Conservation (phyloP, 768 basidiomycete species). For the Mycena rebaudengoi region DNA sequence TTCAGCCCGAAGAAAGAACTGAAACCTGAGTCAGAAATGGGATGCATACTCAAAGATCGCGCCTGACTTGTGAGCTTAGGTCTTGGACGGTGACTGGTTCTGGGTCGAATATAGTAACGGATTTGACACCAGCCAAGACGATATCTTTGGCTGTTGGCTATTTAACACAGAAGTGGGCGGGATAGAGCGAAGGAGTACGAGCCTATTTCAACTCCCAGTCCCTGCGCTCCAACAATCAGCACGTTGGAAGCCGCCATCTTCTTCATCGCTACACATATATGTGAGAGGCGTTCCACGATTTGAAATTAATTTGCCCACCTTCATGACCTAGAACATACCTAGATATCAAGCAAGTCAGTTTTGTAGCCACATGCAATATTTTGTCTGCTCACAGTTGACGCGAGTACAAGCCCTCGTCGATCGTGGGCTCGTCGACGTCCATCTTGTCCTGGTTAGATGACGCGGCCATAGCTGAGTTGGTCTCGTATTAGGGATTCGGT, state of each 20-base stretch:
- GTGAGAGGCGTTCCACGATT: background rate
- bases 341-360: conserved; percentile 22
- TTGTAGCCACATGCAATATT: conserved; percentile 23
- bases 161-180: conserved; percentile 10
- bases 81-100: conserved; percentile 89
- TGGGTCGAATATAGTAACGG: conserved; percentile 95
- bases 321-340: conserved; percentile 98
- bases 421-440: conserved; percentile 88
- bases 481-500: conserved; percentile 17
- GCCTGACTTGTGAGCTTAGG: conserved; percentile 86
- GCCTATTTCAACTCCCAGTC: conserved; percentile 96
- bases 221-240: conserved; percentile 90
- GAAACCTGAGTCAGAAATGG: conserved; percentile 22
- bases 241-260: conserved; percentile 97
- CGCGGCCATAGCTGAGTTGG: conserved; percentile 44
- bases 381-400: conserved; percentile 80
- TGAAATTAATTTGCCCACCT: conserved; percentile 56
- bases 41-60: conserved; percentile 6
- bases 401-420: conserved; percentile 94
- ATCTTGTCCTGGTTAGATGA: conserved; percentile 60
- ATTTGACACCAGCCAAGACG: conserved; percentile 95
- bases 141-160: conserved; percentile 85
- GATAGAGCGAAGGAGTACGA: conserved; percentile 26
- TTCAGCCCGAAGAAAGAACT: conserved; percentile 93
- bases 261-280: conserved; percentile 85